Base-by-base conservation (phyloP, 2,329 filamentous ascomycete genomes). In the Ophiognomonia clavigignenti-juglandacearum region DNA sequence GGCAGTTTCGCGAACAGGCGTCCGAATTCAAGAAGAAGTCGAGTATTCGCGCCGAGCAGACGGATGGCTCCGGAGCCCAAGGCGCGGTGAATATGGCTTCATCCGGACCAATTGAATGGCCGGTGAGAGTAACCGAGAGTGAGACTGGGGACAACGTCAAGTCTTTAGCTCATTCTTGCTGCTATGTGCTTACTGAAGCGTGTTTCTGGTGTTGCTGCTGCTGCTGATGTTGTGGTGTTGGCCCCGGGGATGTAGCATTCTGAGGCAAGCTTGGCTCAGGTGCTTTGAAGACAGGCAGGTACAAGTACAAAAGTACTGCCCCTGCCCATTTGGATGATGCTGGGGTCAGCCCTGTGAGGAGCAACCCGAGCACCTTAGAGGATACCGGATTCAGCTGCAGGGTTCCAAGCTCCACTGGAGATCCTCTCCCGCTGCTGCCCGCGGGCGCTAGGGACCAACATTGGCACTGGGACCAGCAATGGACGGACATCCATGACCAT, bases 41-140 rank as follows among this genome's bases (percentile, higher is more conserved):
- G 10, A 6, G 24, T 26, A 6, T 26, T 26, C 24, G 10, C 10
- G 6, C 24, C 6, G 24, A 10, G 6, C 24, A 10, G 24, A 26
- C 10, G 24, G 10, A 26, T 26, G 24, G 24, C 24, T 26, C n/a
- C n/a, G 56, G 54, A 52, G 56, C 60, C 59, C 18, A 22, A n/a
- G 11, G 11, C n/a, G 29, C 29, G 26, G 60, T 54, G 48, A 47
- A 55, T 51, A 57, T 57, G 64, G 59, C 61, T 60, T 61, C 61
- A 63, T 63, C 59, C 60, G 57, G 42, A 40, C 39, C 49, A 49
- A 43, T 39, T 37, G 22, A 40, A 39, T 41, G 37, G 41, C 36
- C 40, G 45, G 34, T 47, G 39, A 18, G 38, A 16, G 29, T 36
- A n/a, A 38, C 2, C 32, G 41, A 29, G 19, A 18, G 46, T 40